A percentile compares a stretch with the other conserved stretches of the same genome.
These are phyloP conservation scores for Hippophae tibetana DNA, from an alignment of 306 rosid species.

Conservation along the genomic window DNA sequence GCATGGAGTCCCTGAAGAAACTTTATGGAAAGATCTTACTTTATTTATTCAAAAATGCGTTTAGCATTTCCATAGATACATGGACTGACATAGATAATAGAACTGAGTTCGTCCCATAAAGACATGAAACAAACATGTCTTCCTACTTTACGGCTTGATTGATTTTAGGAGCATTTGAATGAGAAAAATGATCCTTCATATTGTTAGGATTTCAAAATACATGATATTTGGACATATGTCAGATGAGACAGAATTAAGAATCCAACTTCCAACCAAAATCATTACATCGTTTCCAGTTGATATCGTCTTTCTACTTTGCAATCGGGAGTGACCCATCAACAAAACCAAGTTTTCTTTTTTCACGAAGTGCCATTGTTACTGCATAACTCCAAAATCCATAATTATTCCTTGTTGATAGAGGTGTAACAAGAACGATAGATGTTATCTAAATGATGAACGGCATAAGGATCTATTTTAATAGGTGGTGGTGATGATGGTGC, in stretches of 20 bases:
- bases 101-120: neutral
- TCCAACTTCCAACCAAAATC: constrained; percentile 2
- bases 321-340: constrained; percentile 9
- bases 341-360: constrained; percentile 4
- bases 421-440: neutral
- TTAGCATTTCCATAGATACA: constrained; percentile 8
- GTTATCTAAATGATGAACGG: too few species aligned
- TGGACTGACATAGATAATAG: neutral
- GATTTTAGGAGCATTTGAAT: too few species aligned
- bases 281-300: constrained; percentile 4
- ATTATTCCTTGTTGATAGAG: neutral
- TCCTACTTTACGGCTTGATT: neutral
- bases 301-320: constrained; percentile 1
- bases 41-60: neutral
- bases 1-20: constrained; percentile 13
- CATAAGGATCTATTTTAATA: too few species aligned
- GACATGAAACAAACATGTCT: neutral
- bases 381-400: constrained; percentile 7
- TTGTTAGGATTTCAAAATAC: too few species aligned
- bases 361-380: constrained; percentile 10
- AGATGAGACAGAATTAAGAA: too few species aligned
- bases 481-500: too few species aligned
- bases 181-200: too few species aligned
- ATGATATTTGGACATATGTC: too few species aligned
- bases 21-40: constrained; percentile 5